Evolutionary conservation across 257 asterid genomes (phyloP).

Genomic region (Gynochthodes officinalis): DNA sequence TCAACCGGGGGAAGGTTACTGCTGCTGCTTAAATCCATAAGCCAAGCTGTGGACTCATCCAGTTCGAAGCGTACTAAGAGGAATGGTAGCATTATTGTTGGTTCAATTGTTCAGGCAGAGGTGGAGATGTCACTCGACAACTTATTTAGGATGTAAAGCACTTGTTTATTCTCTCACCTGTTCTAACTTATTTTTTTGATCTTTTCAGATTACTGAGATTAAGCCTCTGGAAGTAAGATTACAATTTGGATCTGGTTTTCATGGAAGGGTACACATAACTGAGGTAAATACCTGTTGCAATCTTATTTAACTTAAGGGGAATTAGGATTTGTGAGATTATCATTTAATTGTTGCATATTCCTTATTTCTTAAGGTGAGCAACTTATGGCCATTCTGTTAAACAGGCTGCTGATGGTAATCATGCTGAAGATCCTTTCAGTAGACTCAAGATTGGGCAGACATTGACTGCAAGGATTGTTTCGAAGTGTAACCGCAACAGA

Average conservation of each 20-base stretch:
- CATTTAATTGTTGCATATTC: neutral
- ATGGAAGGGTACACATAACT: conserved; percentile 84
- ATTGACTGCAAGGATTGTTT: conserved; percentile 64
- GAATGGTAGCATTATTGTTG: conserved; percentile 58
- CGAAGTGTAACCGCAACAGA: conserved; percentile 52
- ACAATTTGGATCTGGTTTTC: conserved; percentile 81
- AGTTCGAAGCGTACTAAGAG: conserved; percentile 74
- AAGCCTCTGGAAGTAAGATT: conserved; percentile 81
- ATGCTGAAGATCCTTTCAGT: conserved; percentile 61
- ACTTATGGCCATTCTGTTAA: conserved; percentile 16
- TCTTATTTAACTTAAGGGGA: neutral
- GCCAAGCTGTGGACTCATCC: conserved; percentile 55
- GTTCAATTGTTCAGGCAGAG: conserved; percentile 85
- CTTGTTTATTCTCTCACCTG: neutral
- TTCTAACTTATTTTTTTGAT: conserved; percentile 14
- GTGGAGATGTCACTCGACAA: conserved; percentile 28
- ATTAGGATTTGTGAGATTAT: neutral
- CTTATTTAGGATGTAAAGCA: conserved; percentile 12
- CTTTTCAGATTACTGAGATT: conserved; percentile 76
- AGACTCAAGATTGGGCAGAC: conserved; percentile 68
- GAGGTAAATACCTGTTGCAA: conserved; percentile 50
- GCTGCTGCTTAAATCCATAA: conserved; percentile 56
- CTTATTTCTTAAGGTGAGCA: neutral
- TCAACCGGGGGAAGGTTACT: conserved; percentile 75
- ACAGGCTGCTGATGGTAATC: conserved; percentile 65